Evolutionary conservation across 345 rosid genomes (phyloP).

Genomic region (Odontarrhena argentea): DNA sequence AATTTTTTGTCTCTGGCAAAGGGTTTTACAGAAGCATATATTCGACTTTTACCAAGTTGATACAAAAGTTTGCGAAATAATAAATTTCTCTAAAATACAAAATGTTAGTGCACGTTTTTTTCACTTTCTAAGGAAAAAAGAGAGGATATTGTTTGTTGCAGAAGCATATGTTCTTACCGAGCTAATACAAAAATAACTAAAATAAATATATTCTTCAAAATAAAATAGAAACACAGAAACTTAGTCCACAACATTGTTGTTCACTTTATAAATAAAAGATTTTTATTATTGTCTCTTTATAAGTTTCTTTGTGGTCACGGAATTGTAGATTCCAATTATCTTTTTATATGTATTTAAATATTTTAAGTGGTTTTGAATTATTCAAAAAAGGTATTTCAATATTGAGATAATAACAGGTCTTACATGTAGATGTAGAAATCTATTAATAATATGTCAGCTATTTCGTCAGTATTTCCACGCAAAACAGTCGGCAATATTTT

Average conservation of each 20-base stretch:
- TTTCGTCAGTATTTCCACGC: slow-evolving; percentile 34
- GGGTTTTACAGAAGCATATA: slow-evolving; percentile 7
- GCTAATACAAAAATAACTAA: too few species aligned
- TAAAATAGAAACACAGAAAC: too few species aligned
- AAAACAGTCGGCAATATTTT: slow-evolving; percentile 29
- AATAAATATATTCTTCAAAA: too few species aligned
- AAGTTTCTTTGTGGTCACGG: slow-evolving; percentile 33
- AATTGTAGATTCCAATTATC: slow-evolving; percentile 2
- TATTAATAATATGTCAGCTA: slow-evolving; percentile 35
- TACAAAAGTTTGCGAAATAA: not conserved
- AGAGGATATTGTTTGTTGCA: too few species aligned
- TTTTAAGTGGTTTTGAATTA: slow-evolving; percentile 33
- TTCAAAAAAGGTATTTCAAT: slow-evolving; percentile 23
- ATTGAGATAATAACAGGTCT: slow-evolving; percentile 35
- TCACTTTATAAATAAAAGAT: slow-evolving; percentile 3
- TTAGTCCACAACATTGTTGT: not conserved
- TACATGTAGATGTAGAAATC: slow-evolving; percentile 1
- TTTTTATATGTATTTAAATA: not conserved
- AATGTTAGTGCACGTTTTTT: slow-evolving; percentile 1
- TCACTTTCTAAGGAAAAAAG: slow-evolving; percentile 10
- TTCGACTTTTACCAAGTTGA: slow-evolving; percentile 2
- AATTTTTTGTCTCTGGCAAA: not conserved
- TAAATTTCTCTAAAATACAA: not conserved
- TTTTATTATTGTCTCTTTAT: too few species aligned
- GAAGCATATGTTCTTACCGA: too few species aligned